These are phyloP conservation scores for Mucor ambiguus DNA, from an alignment of 371 early-diverging fungal species.

Conservation along the genomic window DNA sequence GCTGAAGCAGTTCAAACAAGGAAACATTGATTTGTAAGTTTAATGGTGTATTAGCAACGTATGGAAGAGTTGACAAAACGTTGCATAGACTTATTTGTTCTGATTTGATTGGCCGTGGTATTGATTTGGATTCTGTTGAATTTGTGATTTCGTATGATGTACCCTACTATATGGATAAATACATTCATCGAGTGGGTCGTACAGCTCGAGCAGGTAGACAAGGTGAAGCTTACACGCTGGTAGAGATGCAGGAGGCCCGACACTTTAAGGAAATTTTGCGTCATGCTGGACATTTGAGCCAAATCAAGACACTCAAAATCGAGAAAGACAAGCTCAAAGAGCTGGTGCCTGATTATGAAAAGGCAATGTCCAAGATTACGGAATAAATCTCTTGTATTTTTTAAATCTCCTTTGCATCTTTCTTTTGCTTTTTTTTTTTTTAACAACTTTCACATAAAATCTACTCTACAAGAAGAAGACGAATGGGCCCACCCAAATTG, in stretches of 20 bases:
- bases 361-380: constrained; percentile 26
- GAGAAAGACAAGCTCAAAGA: constrained; percentile 36
- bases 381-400: constrained; percentile 7
- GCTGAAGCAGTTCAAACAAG: constrained; percentile 71
- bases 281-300: constrained; percentile 66
- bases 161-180: constrained; percentile 86
- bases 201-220: constrained; percentile 96
- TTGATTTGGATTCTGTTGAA: constrained; percentile 87
- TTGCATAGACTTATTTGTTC: constrained; percentile 80
- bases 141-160: constrained; percentile 95
- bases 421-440: constrained; percentile 1
- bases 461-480: background rate
- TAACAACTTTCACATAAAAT: background rate
- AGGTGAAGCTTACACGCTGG: constrained; percentile 87
- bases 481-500: constrained; percentile 5
- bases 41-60: background rate
- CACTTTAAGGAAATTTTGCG: constrained; percentile 79
- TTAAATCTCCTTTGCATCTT: background rate
- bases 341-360: constrained; percentile 30
- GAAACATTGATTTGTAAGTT: constrained; percentile 64
- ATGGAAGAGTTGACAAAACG: too few species aligned
- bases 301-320: constrained; percentile 53
- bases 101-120: constrained; percentile 95
- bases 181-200: constrained; percentile 98
- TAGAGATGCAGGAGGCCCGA: constrained; percentile 79